Percentiles rank a stretch among this genome's conserved stretches.
These are phyloP conservation scores for Psilocybe subaeruginosa DNA, from an alignment of 768 basidiomycete genomes.

Conservation along the genomic window DNA sequence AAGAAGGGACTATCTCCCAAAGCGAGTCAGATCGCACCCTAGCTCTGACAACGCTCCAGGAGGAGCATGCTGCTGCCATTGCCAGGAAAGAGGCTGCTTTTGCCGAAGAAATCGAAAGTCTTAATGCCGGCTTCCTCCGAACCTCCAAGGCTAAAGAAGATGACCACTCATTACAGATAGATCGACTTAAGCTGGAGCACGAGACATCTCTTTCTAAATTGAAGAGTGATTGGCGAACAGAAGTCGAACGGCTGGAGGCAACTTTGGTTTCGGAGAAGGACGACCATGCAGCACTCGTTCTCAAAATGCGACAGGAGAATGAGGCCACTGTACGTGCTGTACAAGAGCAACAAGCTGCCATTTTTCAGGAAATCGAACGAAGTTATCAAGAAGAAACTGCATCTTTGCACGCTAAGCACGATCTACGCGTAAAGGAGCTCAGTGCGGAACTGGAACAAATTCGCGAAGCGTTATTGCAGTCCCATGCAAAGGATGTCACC, in stretches of 20 bases:
- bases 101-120: constrained; percentile 63
- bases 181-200: constrained; percentile 65
- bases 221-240: constrained; percentile 55
- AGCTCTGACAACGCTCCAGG: constrained; percentile 68
- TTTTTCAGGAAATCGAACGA: constrained; percentile 57
- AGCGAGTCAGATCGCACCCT: constrained; percentile 68
- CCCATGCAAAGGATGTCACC: constrained; percentile 43
- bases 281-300: constrained; percentile 36
- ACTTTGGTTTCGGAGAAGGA: constrained; percentile 48
- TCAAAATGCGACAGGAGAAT: constrained; percentile 45
- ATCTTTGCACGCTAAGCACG: constrained; percentile 51
- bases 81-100: constrained; percentile 68
- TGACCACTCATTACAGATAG: constrained; percentile 60
- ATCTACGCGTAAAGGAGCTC: constrained; percentile 37
- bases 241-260: constrained; percentile 50
- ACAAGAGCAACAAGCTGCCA: constrained; percentile 56
- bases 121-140: constrained; percentile 66
- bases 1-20: constrained; percentile 74
- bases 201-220: constrained; percentile 52
- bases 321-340: constrained; percentile 49
- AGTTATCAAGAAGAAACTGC: constrained; percentile 60
- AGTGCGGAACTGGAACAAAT: constrained; percentile 29
- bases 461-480: constrained; percentile 31
- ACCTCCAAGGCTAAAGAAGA: constrained; percentile 58
- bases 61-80: constrained; percentile 71